phyloP scores from a whole-genome alignment of 148 eudicot species.

The Rhododendron kiyosumense region DNA sequence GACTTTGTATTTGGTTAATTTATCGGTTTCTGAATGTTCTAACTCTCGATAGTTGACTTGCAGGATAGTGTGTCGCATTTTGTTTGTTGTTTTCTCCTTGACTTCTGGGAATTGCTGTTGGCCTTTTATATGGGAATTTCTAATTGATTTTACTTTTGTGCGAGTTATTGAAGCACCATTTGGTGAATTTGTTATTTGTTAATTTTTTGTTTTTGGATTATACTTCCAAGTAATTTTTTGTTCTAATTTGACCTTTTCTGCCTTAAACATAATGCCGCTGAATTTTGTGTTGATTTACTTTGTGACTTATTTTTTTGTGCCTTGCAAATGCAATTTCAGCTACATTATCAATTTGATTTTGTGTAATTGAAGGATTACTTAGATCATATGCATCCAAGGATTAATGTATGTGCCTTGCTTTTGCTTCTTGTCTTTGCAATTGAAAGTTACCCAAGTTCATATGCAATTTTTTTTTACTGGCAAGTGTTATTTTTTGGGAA shows the following conservation, averaged over 20 bases:
- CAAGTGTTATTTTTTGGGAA: too few relatives aligned
- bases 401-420: not conserved
- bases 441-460: not conserved
- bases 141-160: slow-evolving; percentile 8
- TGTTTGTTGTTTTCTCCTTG: not conserved
- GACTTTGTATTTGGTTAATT: not conserved
- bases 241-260: not conserved
- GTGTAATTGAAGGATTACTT: not conserved
- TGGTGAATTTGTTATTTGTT: not conserved
- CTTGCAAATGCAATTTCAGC: not conserved
- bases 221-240: not conserved
- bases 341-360: not conserved
- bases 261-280: not conserved
- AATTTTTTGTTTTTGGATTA: not conserved
- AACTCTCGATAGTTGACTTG: not conserved
- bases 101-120: not conserved
- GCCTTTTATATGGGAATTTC: slow-evolving; percentile 1
- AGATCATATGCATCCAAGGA: not conserved
- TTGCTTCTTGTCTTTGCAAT: not conserved
- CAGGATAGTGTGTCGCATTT: not conserved
- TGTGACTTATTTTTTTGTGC: not conserved
- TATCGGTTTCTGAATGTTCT: not conserved
- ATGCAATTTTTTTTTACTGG: too few relatives aligned
- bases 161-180: slow-evolving; percentile 1
- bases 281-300: not conserved